Conservation (phyloP, 306 rosid species). For the Dalbergia oliveri region DNA sequence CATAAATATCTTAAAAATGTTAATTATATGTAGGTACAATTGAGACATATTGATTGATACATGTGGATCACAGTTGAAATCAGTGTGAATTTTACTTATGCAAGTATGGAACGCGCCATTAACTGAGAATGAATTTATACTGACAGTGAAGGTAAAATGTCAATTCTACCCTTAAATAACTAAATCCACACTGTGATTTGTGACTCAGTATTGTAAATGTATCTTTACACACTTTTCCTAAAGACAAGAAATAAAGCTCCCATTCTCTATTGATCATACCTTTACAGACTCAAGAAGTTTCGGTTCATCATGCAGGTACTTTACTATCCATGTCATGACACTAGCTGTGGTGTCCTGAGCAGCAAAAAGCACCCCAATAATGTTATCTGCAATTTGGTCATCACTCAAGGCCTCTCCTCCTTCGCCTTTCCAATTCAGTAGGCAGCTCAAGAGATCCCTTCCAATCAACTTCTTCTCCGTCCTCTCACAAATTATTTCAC, state of each 20-base stretch:
- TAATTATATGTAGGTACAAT: too few species aligned
- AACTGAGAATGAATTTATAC: too few species aligned
- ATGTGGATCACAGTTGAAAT: too few species aligned
- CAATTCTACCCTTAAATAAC: too few species aligned
- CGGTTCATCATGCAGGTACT: conserved; percentile 80
- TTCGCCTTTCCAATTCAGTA: conserved; percentile 68
- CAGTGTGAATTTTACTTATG: too few species aligned
- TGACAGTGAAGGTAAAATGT: too few species aligned
- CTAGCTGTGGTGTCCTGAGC: conserved; percentile 97
- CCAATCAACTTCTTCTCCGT: conserved; percentile 63
- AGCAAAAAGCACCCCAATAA: conserved; percentile 92
- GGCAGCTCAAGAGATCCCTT: conserved; percentile 72
- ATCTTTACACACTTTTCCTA: too few species aligned
- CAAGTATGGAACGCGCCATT: too few species aligned
- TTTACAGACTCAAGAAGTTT: conserved; percentile 79
- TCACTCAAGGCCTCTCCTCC: conserved; percentile 64
- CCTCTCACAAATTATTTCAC: conserved; percentile 71
- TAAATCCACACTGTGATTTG: too few species aligned
- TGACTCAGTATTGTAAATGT: too few species aligned
- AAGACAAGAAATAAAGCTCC: too few species aligned
- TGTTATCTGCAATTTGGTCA: conserved; percentile 83
- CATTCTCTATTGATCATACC: conserved; percentile 50
- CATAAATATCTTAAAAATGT: neutral
- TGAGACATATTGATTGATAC: too few species aligned
- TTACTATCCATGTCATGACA: conserved; percentile 88